These are phyloP conservation scores for Lichtheimia ornata DNA, from an alignment of 371 early-diverging fungal species.

Conservation along the genomic window DNA sequence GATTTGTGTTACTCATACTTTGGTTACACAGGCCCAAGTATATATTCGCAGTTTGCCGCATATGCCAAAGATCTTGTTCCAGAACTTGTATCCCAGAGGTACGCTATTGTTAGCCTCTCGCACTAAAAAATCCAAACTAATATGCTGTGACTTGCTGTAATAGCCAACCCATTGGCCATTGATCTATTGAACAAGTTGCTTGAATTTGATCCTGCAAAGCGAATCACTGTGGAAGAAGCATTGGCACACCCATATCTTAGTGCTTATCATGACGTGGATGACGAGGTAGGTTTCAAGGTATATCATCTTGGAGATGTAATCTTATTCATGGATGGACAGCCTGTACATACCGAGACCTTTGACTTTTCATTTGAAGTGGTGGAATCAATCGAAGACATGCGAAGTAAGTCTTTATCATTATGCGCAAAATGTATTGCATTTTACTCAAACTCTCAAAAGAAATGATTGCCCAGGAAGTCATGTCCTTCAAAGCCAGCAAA, in stretches of 20 bases:
- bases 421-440: not conserved
- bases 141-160: conserved; percentile 1
- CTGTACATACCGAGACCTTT: conserved; percentile 70
- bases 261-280: conserved; percentile 78
- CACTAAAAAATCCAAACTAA: conserved; percentile 28
- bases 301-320: too few relatives aligned
- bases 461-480: conserved; percentile 89
- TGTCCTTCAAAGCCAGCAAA: conserved; percentile 59
- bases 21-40: conserved; percentile 78
- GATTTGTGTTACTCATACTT: conserved; percentile 4
- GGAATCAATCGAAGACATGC: conserved; percentile 87
- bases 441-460: conserved; percentile 27
- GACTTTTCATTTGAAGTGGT: conserved; percentile 93
- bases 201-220: conserved; percentile 79
- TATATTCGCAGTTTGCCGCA: conserved; percentile 91
- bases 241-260: conserved; percentile 79
- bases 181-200: conserved; percentile 82
- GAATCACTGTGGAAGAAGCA: conserved; percentile 84
- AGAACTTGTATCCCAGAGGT: conserved; percentile 75
- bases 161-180: conserved; percentile 68
- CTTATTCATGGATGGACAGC: conserved; percentile 28
- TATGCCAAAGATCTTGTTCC: conserved; percentile 89
- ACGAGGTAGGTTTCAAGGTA: conserved; percentile 51
- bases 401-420: conserved; percentile 51
- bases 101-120: not conserved